These are phyloP conservation scores for Paragyromitra xinjiangensis DNA, from an alignment of 495 filamentous ascomycete genomes.

Conservation along the genomic window DNA sequence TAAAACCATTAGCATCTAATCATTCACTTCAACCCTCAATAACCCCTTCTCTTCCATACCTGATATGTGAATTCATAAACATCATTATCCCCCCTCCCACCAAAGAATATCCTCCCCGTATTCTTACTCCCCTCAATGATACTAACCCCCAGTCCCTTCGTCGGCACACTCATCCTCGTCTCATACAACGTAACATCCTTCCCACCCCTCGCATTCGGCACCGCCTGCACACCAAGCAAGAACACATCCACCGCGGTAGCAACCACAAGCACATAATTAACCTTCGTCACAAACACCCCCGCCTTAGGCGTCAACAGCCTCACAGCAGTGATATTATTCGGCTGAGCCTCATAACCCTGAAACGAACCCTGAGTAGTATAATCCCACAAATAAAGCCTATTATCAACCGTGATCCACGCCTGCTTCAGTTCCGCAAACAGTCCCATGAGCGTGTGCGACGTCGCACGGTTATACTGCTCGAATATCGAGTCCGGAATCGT, in stretches of 20 bases:
- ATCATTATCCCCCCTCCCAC: conserved; percentile 79
- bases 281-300: conserved; percentile 78
- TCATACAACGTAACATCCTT: conserved; percentile 79
- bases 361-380: conserved; percentile 68
- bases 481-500: conserved; percentile 88
- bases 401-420: conserved; percentile 95
- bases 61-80: conserved; percentile 95
- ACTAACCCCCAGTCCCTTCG: conserved; percentile 75
- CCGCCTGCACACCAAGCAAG: conserved; percentile 78
- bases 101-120: conserved; percentile 90
- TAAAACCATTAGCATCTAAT: conserved; percentile 31
- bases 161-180: conserved; percentile 78
- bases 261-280: conserved; percentile 87
- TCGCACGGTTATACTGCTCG: conserved; percentile 83
- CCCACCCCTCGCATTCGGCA: conserved; percentile 67
- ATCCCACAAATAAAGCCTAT: conserved; percentile 96
- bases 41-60: conserved; percentile 61
- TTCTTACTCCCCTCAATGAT: conserved; percentile 78
- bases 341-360: conserved; percentile 83
- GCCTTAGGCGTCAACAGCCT: conserved; percentile 78
- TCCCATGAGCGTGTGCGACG: conserved; percentile 87
- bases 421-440: conserved; percentile 91
- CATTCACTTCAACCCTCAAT: neutral
- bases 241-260: conserved; percentile 84
- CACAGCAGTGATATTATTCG: conserved; percentile 83